Evolutionary conservation across 148 eudicot genomes (phyloP).

Genomic region (Nepenthes mirabilis): DNA sequence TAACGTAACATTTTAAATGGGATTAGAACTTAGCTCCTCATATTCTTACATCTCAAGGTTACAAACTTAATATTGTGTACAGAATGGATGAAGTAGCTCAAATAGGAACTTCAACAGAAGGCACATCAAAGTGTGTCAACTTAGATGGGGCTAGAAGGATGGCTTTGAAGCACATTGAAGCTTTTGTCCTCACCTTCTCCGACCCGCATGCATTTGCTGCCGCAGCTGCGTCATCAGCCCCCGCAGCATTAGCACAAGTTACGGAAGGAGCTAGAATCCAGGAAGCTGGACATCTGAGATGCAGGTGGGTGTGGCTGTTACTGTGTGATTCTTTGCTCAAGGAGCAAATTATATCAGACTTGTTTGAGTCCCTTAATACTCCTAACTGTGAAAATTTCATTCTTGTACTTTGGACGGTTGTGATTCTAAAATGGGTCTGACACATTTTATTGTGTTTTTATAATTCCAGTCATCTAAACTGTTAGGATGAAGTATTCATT

Average conservation of each 20-base stretch:
- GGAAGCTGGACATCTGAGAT: conserved; percentile 94
- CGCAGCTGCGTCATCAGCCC: conserved; percentile 64
- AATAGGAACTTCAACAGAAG: conserved; percentile 50
- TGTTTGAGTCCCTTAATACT: no score
- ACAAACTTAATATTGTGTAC: conserved; percentile 2
- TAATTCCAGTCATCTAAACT: no score
- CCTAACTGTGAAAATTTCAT: no score
- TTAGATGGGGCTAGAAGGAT: conserved; percentile 65
- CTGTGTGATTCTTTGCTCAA: no score
- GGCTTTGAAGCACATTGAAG: conserved; percentile 80
- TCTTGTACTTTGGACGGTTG: no score
- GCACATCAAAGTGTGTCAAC: conserved; percentile 55
- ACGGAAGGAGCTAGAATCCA: conserved; percentile 75
- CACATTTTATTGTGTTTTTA: no score
- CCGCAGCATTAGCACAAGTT: conserved; percentile 69
- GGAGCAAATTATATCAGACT: no score
- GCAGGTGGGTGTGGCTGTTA: conserved; percentile 43
- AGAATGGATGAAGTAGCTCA: conserved; percentile 87
- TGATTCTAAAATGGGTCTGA: no score
- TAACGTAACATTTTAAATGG: no score
- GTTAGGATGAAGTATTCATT: no score
- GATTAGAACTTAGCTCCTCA: no score
- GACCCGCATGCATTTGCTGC: conserved; percentile 62
- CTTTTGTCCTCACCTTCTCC: conserved; percentile 55
- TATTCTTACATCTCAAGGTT: not conserved